Conservation (phyloP, 495 filamentous ascomycete species). For the Cenococcum geophilum region DNA sequence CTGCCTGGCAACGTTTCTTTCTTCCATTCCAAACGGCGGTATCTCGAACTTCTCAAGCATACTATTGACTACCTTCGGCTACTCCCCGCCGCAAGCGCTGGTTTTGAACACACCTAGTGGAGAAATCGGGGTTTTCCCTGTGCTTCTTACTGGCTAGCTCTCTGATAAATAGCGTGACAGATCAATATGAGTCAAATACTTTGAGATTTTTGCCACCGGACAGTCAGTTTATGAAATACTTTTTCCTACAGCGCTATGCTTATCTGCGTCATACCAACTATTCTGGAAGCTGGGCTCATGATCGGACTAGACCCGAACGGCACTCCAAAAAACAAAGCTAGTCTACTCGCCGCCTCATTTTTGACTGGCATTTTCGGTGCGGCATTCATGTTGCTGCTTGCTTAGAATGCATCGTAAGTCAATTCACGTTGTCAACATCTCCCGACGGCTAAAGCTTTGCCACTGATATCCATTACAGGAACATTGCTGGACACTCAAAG, state of each 20-base stretch:
- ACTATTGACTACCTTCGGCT: constrained; percentile 31
- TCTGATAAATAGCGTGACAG: constrained; percentile 36
- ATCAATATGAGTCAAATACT: constrained; percentile 7
- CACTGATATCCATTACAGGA: neutral
- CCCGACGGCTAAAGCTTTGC: constrained; percentile 20
- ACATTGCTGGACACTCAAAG: constrained; percentile 36
- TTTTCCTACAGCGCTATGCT: constrained; percentile 25
- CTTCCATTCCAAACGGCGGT: constrained; percentile 25
- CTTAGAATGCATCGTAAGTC: neutral
- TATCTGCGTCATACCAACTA: constrained; percentile 36
- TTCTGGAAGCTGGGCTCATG: constrained; percentile 38
- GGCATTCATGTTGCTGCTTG: constrained; percentile 36
- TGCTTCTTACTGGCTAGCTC: constrained; percentile 32
- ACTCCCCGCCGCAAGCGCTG: constrained; percentile 33
- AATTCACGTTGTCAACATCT: no score
- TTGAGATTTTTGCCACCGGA: neutral
- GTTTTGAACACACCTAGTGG: constrained; percentile 33
- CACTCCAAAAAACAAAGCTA: constrained; percentile 35
- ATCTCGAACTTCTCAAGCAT: constrained; percentile 24
- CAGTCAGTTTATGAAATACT: neutral
- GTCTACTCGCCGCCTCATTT: constrained; percentile 37
- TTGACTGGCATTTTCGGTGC: constrained; percentile 35
- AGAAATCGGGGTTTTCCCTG: constrained; percentile 32
- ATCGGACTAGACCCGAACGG: constrained; percentile 37
- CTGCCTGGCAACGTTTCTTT: constrained; percentile 10